Percentiles rank a stretch among this genome's conserved stretches.
phyloP scores from a whole-genome alignment of 2,329 filamentous ascomycete genomes.

The Xylariales sp. region DNA sequence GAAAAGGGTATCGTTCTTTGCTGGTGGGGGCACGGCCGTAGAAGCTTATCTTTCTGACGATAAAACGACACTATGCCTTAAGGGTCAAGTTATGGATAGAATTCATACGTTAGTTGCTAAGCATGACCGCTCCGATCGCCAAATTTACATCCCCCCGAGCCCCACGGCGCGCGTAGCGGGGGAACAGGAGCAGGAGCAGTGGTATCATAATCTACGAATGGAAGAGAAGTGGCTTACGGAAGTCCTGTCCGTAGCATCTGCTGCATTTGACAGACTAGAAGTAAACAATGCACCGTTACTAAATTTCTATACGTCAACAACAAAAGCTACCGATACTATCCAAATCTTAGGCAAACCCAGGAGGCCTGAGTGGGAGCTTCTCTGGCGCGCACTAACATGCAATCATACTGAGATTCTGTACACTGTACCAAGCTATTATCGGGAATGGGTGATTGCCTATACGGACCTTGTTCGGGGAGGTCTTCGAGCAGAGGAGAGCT shows the following conservation, averaged over 20 bases:
- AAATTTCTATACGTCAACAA: constrained; percentile 1
- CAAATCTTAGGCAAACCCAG: background rate
- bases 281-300: background rate
- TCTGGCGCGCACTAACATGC: constrained; percentile 9
- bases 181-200: background rate
- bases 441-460: constrained; percentile 8
- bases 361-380: constrained; percentile 9
- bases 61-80: background rate
- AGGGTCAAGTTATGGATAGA: constrained; percentile 8
- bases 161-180: background rate
- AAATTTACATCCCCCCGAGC: background rate
- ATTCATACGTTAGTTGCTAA: background rate
- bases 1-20: background rate
- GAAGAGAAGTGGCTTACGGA: background rate
- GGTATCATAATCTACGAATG: background rate
- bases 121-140: background rate
- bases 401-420: background rate
- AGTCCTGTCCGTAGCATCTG: constrained; percentile 6
- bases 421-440: background rate
- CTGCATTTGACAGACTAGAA: constrained; percentile 8
- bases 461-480: background rate
- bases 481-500: background rate
- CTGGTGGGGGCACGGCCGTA: background rate
- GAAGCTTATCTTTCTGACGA: constrained; percentile 3
- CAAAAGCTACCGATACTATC: background rate